Percentiles rank a stretch among this genome's conserved stretches.
These are phyloP conservation scores for Stemphylium vesicarium DNA, from an alignment of 2,329 filamentous ascomycete species.

Conservation along the genomic window DNA sequence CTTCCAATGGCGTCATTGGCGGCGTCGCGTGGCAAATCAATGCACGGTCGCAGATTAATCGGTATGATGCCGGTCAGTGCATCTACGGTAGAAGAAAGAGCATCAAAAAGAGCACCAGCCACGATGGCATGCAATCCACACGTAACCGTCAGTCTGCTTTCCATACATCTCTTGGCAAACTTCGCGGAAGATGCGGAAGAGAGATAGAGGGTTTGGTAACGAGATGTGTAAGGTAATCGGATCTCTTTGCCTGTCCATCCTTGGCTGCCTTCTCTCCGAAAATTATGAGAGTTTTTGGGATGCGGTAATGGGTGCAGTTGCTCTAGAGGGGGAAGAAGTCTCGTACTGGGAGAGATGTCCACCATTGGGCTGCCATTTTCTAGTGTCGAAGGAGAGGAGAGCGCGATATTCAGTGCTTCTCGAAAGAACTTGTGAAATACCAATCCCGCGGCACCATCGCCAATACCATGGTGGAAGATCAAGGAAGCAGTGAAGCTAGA, in stretches of 20 bases:
- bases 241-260: constrained; percentile 29
- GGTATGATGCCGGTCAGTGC: constrained; percentile 41
- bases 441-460: constrained; percentile 53
- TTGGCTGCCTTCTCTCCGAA: constrained; percentile 5
- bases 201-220: constrained; percentile 38
- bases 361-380: constrained; percentile 1
- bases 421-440: constrained; percentile 53
- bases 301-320: constrained; percentile 46
- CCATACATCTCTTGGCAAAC: constrained; percentile 42
- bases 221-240: constrained; percentile 29
- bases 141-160: constrained; percentile 47
- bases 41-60: constrained; percentile 43
- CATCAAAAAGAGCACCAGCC: constrained; percentile 44
- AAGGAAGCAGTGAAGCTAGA: constrained; percentile 51
- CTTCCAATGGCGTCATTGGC: constrained; percentile 24
- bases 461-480: constrained; percentile 55
- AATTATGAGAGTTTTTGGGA: constrained; percentile 16
- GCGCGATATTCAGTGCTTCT: constrained; percentile 35
- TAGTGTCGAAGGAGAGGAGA: constrained; percentile 8
- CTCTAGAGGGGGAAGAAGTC: constrained; percentile 51
- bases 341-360: neutral
- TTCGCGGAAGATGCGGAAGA: constrained; percentile 31
- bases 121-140: constrained; percentile 45
- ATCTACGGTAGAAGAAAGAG: constrained; percentile 38
- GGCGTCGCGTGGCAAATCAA: constrained; percentile 31